A percentile compares a stretch with the other conserved stretches of the same genome.
These are phyloP conservation scores for Neofusicoccum laricinum DNA, from an alignment of 2,329 filamentous ascomycete species.

Conservation along the genomic window DNA sequence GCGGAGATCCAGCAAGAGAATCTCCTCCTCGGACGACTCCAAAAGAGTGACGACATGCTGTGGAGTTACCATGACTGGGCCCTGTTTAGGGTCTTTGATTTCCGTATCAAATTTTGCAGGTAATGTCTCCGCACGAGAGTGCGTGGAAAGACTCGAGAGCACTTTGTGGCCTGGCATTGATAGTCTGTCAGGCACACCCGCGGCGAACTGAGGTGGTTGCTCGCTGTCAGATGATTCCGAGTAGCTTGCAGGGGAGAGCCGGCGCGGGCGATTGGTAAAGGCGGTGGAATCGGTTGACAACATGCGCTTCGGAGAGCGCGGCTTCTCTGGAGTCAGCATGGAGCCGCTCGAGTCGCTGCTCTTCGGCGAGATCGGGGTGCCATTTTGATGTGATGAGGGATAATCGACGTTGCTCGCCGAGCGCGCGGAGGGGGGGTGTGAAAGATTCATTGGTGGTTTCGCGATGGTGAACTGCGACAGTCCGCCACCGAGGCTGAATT, in stretches of 20 bases:
- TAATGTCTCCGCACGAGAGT: constrained; percentile 47
- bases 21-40: constrained; percentile 45
- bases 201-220: constrained; percentile 33
- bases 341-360: constrained; percentile 8
- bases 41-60: constrained; percentile 50
- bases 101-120: constrained; percentile 32
- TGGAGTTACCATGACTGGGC: constrained; percentile 44
- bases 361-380: constrained; percentile 1
- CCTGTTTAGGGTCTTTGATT: constrained; percentile 15
- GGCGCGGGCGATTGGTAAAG: constrained; percentile 42
- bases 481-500: constrained; percentile 39
- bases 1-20: constrained; percentile 79
- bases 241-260: constrained; percentile 47
- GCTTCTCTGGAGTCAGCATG: constrained; percentile 19
- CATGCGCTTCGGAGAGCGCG: constrained; percentile 48
- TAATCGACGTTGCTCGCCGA: neutral
- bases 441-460: constrained; percentile 1
- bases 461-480: constrained; percentile 39
- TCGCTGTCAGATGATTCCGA: constrained; percentile 26
- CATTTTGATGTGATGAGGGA: neutral
- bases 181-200: constrained; percentile 24
- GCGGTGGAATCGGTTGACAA: constrained; percentile 44
- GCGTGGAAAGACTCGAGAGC: constrained; percentile 17
- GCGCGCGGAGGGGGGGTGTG: neutral
- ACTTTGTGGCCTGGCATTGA: constrained; percentile 26